Percentiles rank a stretch among this genome's conserved stretches.
phyloP scores from a whole-genome alignment of 1,284 basidiomycete species.

The Malassezia nana region DNA sequence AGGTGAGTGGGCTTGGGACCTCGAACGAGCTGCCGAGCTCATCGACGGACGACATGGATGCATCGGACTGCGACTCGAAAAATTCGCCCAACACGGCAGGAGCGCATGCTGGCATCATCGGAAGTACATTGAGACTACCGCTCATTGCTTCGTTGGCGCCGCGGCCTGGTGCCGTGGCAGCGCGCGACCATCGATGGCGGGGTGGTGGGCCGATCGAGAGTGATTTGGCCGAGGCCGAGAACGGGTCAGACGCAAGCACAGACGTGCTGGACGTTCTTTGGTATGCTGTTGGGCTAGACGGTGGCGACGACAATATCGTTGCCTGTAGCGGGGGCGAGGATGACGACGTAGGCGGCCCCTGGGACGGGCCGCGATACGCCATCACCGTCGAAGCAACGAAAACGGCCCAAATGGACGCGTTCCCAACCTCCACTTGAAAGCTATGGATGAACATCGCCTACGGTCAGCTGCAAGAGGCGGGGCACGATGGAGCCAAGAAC shows the following conservation, averaged over 20 bases:
- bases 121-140: not conserved
- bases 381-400: not conserved
- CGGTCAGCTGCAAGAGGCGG: slow-evolving; percentile 9
- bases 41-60: not conserved
- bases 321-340: slow-evolving; percentile 5
- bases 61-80: slow-evolving; percentile 13
- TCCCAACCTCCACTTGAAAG: not conserved
- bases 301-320: slow-evolving; percentile 10
- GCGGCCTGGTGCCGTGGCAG: slow-evolving; percentile 8
- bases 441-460: slow-evolving; percentile 6
- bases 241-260: slow-evolving; percentile 2
- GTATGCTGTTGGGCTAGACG: slow-evolving; percentile 15
- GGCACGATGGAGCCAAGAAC: slow-evolving; percentile 12
- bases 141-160: not conserved
- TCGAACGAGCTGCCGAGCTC: slow-evolving; percentile 14
- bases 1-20: not conserved
- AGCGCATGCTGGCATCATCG: not conserved
- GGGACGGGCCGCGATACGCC: slow-evolving; percentile 9
- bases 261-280: not conserved
- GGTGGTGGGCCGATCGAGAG: not conserved
- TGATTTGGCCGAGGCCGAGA: slow-evolving; percentile 16
- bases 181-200: slow-evolving; percentile 2
- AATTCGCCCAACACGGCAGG: slow-evolving; percentile 11
- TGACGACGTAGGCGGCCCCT: slow-evolving; percentile 1
- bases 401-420: not conserved